Evolutionary conservation across 2,329 filamentous ascomycete genomes (phyloP).

Genomic region (Leptodontidium sp.): DNA sequence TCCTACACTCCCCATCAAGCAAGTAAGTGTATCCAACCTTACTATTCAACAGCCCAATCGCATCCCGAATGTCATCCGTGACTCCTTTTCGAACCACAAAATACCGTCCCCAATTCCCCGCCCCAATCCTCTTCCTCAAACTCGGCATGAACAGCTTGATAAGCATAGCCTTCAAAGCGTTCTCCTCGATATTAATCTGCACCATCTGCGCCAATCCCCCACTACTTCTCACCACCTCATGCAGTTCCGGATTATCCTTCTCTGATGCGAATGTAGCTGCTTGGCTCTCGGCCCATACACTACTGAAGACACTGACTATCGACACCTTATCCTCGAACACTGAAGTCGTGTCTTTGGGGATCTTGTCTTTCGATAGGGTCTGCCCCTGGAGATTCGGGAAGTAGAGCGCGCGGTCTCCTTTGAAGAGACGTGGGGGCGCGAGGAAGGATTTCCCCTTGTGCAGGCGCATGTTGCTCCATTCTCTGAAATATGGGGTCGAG

Average conservation of each 20-base stretch:
- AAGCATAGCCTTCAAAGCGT: slow-evolving; percentile 69
- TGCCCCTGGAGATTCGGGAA: slow-evolving; percentile 91
- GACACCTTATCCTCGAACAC: slow-evolving; percentile 76
- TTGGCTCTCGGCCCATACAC: slow-evolving; percentile 86
- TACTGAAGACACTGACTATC: slow-evolving; percentile 83
- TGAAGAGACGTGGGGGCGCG: slow-evolving; percentile 85
- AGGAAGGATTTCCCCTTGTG: slow-evolving; percentile 94
- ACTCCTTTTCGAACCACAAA: slow-evolving; percentile 67
- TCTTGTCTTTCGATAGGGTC: slow-evolving; percentile 70
- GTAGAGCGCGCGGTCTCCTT: slow-evolving; percentile 81
- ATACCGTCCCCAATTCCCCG: slow-evolving; percentile 66
- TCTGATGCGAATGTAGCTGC: slow-evolving; percentile 73
- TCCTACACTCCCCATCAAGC: slow-evolving; percentile 84
- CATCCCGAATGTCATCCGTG: slow-evolving; percentile 67
- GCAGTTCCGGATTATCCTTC: slow-evolving; percentile 73
- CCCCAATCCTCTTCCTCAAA: slow-evolving; percentile 58
- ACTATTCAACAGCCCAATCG: slow-evolving; percentile 78
- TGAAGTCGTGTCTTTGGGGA: slow-evolving; percentile 75
- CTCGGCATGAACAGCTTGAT: slow-evolving; percentile 64
- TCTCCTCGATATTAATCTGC: slow-evolving; percentile 90
- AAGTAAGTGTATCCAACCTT: slow-evolving; percentile 91
- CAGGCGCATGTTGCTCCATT: slow-evolving; percentile 85
- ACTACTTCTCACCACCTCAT: slow-evolving; percentile 63
- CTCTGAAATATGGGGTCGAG: slow-evolving; percentile 90
- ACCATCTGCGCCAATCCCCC: slow-evolving; percentile 73